These are phyloP conservation scores for Colletotrichum viniferum DNA, from an alignment of 2,329 filamentous ascomycete species.

Conservation along the genomic window DNA sequence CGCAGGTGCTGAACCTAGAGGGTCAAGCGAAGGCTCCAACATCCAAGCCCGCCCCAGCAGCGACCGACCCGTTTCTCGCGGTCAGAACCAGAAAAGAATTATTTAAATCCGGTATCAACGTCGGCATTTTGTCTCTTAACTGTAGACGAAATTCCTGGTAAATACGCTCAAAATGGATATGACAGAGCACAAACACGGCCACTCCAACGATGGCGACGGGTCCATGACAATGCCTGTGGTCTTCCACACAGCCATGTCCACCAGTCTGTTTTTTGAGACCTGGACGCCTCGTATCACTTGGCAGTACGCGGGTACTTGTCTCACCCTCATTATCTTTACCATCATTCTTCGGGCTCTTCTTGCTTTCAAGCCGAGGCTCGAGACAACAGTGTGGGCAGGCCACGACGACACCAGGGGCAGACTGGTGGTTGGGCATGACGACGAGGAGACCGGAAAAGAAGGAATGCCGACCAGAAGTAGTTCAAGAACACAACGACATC, in stretches of 20 bases:
- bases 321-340: not conserved
- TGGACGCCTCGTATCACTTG: not conserved
- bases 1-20: not conserved
- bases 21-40: not conserved
- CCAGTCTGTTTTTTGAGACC: not conserved
- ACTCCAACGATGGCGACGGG: not conserved
- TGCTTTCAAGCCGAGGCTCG: not conserved
- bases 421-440: not conserved
- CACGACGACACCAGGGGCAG: not conserved
- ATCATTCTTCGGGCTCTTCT: conserved; percentile 1
- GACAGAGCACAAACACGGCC: not conserved
- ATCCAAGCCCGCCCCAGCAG: not conserved
- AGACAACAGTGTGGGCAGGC: not conserved
- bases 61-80: not conserved
- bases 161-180: not conserved
- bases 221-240: not conserved
- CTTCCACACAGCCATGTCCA: conserved; percentile 5
- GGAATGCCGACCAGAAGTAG: fast-evolving
- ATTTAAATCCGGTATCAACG: not conserved
- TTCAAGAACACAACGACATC: not conserved
- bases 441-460: not conserved
- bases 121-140: not conserved
- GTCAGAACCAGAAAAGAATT: not conserved
- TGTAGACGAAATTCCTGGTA: too few species aligned
- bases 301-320: not conserved